phyloP scores from a whole-genome alignment of 2,329 filamentous ascomycete genomes.

The Penicillium sp. region DNA sequence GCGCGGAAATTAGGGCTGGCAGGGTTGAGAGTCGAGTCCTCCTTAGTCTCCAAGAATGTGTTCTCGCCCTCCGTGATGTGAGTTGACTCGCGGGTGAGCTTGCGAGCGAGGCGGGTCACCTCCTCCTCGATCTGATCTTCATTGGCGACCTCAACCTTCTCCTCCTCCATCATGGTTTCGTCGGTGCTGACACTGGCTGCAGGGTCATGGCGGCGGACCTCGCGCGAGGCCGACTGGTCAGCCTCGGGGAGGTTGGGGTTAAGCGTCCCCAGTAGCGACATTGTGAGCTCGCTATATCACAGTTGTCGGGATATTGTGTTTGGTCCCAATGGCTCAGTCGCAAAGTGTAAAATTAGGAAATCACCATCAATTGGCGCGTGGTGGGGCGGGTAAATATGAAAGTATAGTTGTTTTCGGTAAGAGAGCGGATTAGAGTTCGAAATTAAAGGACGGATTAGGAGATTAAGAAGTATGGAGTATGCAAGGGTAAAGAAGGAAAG shows the following conservation, averaged over 20 bases:
- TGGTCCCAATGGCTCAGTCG: not conserved
- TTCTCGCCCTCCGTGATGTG: slow-evolving; percentile 30
- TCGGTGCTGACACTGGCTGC: slow-evolving; percentile 28
- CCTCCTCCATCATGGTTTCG: slow-evolving; percentile 30
- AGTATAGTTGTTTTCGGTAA: not conserved
- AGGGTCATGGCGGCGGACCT: slow-evolving; percentile 21
- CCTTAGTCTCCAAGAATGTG: slow-evolving; percentile 34
- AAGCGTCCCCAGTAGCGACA: slow-evolving; percentile 37
- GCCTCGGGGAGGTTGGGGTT: slow-evolving; percentile 29
- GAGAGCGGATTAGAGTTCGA: not conserved
- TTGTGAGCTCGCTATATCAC: slow-evolving; percentile 19
- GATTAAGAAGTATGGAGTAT: not conserved
- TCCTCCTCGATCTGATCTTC: slow-evolving; percentile 30
- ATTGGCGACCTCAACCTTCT: slow-evolving; percentile 19
- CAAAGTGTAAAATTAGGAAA: slow-evolving; percentile 1
- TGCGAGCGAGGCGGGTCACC: slow-evolving; percentile 35
- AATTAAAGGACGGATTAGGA: not conserved
- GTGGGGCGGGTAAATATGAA: not conserved
- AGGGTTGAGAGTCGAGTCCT: slow-evolving; percentile 47
- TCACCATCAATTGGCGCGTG: slow-evolving; percentile 8
- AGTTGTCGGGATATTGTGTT: not conserved
- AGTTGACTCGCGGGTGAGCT: slow-evolving; percentile 39
- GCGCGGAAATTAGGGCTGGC: slow-evolving; percentile 46
- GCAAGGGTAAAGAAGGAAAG: not conserved
- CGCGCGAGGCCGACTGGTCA: slow-evolving; percentile 11